Conservation (phyloP, 768 basidiomycete species). For the Daedaleopsis sinensis region DNA sequence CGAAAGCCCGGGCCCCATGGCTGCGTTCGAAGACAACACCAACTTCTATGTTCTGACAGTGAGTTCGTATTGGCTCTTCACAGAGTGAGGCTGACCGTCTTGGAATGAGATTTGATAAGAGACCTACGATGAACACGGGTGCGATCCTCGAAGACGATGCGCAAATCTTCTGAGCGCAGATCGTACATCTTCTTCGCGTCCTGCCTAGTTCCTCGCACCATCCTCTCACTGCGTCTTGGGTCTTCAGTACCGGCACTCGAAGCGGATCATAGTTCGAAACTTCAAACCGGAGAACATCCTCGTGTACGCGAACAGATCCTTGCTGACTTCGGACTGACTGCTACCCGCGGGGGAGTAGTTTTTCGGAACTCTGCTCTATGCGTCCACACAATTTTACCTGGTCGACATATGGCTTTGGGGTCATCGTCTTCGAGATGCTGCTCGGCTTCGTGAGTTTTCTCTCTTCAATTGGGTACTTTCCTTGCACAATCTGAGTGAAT, state of each 20-base stretch:
- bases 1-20: slow-evolving; percentile 7
- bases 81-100: neutral
- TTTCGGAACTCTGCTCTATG: slow-evolving; percentile 49
- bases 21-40: slow-evolving; percentile 14
- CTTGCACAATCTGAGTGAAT: too few relatives aligned
- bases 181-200: slow-evolving; percentile 9
- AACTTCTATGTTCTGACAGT: slow-evolving; percentile 16
- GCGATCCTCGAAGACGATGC: neutral
- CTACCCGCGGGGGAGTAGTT: neutral
- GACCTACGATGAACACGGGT: neutral
- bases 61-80: neutral
- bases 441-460: slow-evolving; percentile 13
- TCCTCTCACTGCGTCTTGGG: slow-evolving; percentile 14
- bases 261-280: slow-evolving; percentile 30
- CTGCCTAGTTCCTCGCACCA: neutral
- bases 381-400: slow-evolving; percentile 39
- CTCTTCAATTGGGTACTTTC: neutral
- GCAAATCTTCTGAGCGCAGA: slow-evolving; percentile 17
- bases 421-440: slow-evolving; percentile 35
- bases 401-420: slow-evolving; percentile 48
- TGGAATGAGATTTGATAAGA: slow-evolving; percentile 1
- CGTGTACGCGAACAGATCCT: slow-evolving; percentile 20
- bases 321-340: slow-evolving; percentile 28
- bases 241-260: slow-evolving; percentile 19
- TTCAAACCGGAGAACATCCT: slow-evolving; percentile 33